Evolutionary conservation across 352 stramenopile species (phyloP).

Genomic region (Phytophthora citrophthora): DNA sequence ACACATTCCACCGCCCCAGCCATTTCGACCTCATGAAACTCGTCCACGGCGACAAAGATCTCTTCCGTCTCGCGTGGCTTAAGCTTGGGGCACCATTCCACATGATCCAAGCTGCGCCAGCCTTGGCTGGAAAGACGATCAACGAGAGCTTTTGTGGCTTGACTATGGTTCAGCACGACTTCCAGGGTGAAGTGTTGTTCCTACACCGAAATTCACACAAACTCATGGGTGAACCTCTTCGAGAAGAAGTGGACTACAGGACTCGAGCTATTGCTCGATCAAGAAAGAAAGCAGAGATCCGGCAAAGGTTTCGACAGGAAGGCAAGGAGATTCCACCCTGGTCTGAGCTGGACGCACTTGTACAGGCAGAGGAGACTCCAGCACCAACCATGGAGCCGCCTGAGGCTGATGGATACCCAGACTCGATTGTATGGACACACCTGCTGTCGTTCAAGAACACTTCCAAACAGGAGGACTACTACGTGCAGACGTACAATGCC

Average conservation of each 20-base stretch:
- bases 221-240: conserved; percentile 36
- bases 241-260: conserved; percentile 29
- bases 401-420: conserved; percentile 43
- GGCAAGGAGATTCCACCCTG: conserved; percentile 31
- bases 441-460: conserved; percentile 63
- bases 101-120: conserved; percentile 51
- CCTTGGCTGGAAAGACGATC: conserved; percentile 47
- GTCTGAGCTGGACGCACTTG: conserved; percentile 24
- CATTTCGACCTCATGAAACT: conserved; percentile 47
- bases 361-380: conserved; percentile 26
- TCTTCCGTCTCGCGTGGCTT: conserved; percentile 69
- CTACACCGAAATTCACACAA: conserved; percentile 68
- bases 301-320: conserved; percentile 22
- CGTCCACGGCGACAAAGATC: conserved; percentile 64
- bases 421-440: conserved; percentile 74
- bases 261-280: conserved; percentile 24
- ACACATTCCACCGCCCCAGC: conserved; percentile 36
- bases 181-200: conserved; percentile 49
- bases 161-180: conserved; percentile 63
- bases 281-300: conserved; percentile 30
- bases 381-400: conserved; percentile 28
- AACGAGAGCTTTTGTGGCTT: conserved; percentile 55
- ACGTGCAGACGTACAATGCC: conserved; percentile 60
- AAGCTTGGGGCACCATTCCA: conserved; percentile 52
- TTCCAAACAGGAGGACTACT: conserved; percentile 47